phyloP scores from a whole-genome alignment of 306 rosid genomes.

The Glycyrrhiza uralensis region DNA sequence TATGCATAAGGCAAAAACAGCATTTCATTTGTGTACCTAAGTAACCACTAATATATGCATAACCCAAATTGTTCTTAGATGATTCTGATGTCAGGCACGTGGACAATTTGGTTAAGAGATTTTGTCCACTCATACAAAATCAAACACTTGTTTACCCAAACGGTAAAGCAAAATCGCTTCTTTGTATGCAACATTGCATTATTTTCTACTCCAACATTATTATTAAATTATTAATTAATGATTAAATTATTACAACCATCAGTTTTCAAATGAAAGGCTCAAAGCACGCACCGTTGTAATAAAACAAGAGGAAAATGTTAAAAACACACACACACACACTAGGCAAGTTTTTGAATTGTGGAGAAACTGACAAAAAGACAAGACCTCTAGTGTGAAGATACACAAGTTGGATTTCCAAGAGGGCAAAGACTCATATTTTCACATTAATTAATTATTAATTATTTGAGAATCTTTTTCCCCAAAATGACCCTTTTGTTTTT shows the following conservation, averaged over 20 bases:
- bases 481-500: slow-evolving; percentile 49
- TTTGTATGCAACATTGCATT: background rate
- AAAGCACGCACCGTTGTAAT: slow-evolving; percentile 30
- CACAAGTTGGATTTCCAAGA: slow-evolving; percentile 59
- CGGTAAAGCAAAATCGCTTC: slow-evolving; percentile 15
- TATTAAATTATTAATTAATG: too few species aligned
- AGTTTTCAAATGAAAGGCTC: slow-evolving; percentile 3
- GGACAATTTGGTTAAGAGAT: slow-evolving; percentile 28
- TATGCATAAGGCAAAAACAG: background rate
- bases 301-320: slow-evolving; percentile 38
- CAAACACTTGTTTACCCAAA: slow-evolving; percentile 19
- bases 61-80: slow-evolving; percentile 27
- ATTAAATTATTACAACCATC: background rate
- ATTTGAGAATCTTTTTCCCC: slow-evolving; percentile 6
- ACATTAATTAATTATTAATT: slow-evolving; percentile 35
- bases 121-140: slow-evolving; percentile 1
- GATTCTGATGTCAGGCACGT: slow-evolving; percentile 52
- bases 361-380: slow-evolving; percentile 56
- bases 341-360: slow-evolving; percentile 56
- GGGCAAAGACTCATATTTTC: background rate
- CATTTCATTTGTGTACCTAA: background rate
- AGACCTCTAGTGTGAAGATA: slow-evolving; percentile 29
- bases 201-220: background rate
- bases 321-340: background rate
- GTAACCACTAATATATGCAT: background rate